Conservation (phyloP, 768 basidiomycete species). For the Pisolithus marmoratus region DNA sequence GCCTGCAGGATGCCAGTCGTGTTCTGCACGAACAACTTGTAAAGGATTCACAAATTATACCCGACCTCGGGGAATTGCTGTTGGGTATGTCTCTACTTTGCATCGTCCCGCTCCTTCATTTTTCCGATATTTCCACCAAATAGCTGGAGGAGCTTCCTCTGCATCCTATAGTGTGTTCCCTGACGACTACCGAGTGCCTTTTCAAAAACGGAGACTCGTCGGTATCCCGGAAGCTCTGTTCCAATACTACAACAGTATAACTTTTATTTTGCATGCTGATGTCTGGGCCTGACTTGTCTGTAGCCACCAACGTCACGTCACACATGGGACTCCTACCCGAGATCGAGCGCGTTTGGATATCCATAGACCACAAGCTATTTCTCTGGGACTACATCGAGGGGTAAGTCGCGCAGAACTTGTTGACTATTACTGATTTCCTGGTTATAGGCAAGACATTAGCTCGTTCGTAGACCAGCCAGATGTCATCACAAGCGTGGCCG, state of each 20-base stretch:
- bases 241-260: slow-evolving; percentile 70
- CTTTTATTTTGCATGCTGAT: neutral
- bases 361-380: slow-evolving; percentile 89
- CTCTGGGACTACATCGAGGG: slow-evolving; percentile 96
- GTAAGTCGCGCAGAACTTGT: slow-evolving; percentile 39
- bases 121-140: neutral
- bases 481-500: slow-evolving; percentile 81
- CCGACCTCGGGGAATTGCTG: slow-evolving; percentile 68
- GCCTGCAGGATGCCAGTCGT: slow-evolving; percentile 60
- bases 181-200: slow-evolving; percentile 73
- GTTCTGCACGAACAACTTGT: slow-evolving; percentile 62
- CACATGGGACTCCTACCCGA: slow-evolving; percentile 91
- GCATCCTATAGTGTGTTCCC: slow-evolving; percentile 73
- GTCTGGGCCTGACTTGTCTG: slow-evolving; percentile 7
- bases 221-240: slow-evolving; percentile 76
- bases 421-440: slow-evolving; percentile 3
- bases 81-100: slow-evolving; percentile 39
- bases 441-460: slow-evolving; percentile 73
- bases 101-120: neutral
- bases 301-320: slow-evolving; percentile 64
- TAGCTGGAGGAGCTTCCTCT: slow-evolving; percentile 65
- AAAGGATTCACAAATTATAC: slow-evolving; percentile 70
- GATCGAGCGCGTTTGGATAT: slow-evolving; percentile 93
- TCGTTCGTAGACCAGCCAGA: slow-evolving; percentile 91
- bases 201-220: slow-evolving; percentile 70